Conservation (phyloP, 192 early-diverging fungal species). For the Fimicolochytrium jonesii region DNA sequence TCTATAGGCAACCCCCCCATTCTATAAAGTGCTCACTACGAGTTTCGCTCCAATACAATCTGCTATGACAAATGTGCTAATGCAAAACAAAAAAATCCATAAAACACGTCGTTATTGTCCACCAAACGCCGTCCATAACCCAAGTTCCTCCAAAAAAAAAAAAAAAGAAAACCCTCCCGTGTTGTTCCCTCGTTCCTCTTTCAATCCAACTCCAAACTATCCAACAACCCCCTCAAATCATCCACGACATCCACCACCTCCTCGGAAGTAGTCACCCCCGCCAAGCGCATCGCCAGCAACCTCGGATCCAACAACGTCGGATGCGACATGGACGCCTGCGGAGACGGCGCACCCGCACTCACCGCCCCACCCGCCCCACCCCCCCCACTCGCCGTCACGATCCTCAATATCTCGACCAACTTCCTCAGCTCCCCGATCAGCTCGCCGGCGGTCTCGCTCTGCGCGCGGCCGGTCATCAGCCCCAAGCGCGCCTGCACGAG, state of each 20-base stretch:
- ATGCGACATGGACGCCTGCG: not conserved
- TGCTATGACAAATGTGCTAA: too few relatives aligned
- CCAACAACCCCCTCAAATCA: constrained; percentile 2
- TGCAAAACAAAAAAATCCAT: too few relatives aligned
- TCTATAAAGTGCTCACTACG: too few relatives aligned
- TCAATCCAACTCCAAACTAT: not conserved
- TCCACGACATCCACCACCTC: constrained; percentile 13
- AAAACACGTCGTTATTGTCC: too few relatives aligned
- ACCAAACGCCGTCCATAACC: too few relatives aligned
- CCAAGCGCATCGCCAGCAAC: not conserved
- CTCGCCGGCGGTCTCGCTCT: not conserved
- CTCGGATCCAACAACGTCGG: constrained; percentile 6
- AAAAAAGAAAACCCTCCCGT: too few relatives aligned
- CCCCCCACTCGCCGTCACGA: not conserved
- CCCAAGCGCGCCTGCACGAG: constrained; percentile 7
- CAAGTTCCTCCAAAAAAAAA: too few relatives aligned
- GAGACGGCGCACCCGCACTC: too few relatives aligned
- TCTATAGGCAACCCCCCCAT: too few relatives aligned
- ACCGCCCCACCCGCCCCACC: too few relatives aligned
- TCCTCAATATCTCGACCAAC: constrained; percentile 1
- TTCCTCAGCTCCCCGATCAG: constrained; percentile 6
- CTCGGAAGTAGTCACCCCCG: not conserved
- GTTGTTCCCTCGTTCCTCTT: too few relatives aligned
- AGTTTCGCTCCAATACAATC: too few relatives aligned
- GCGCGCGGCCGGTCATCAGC: not conserved